A percentile compares a stretch with the other conserved stretches of the same genome.
These are phyloP conservation scores for Amyloporia xantha DNA, from an alignment of 768 basidiomycete genomes.

Conservation along the genomic window DNA sequence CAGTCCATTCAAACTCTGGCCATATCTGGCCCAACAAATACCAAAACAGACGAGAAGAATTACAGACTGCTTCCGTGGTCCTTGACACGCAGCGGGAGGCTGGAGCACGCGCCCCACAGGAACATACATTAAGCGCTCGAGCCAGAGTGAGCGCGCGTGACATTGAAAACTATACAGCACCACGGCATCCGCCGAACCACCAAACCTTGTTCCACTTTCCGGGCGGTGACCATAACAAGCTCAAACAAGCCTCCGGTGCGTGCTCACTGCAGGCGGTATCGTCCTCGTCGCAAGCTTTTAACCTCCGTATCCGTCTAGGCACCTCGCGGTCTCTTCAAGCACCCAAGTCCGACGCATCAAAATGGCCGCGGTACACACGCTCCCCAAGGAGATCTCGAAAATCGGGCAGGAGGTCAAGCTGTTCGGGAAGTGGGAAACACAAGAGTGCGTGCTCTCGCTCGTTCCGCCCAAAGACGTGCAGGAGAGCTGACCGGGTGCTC, in stretches of 20 bases:
- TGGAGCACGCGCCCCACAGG: not conserved
- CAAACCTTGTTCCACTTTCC: constrained; percentile 27
- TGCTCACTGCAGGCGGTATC: constrained; percentile 7
- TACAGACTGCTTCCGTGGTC: too few relatives aligned
- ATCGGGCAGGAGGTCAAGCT: constrained; percentile 87
- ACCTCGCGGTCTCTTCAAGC: constrained; percentile 16
- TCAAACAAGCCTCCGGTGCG: constrained; percentile 33
- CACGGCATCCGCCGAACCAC: not conserved
- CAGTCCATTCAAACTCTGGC: too few relatives aligned
- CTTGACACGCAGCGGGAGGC: not conserved
- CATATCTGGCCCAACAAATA: too few relatives aligned
- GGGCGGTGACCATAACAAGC: constrained; percentile 31
- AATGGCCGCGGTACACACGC: constrained; percentile 63
- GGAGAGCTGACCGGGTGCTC: not conserved
- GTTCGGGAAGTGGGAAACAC: constrained; percentile 98
- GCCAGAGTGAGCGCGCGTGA: too few relatives aligned
- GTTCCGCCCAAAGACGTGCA: not conserved
- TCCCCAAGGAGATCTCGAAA: constrained; percentile 77
- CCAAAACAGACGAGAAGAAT: too few relatives aligned
- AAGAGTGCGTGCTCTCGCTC: constrained; percentile 63
- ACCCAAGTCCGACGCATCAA: constrained; percentile 15
- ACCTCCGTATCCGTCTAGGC: constrained; percentile 7
- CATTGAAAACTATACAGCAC: constrained; percentile 19
- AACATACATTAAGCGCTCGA: not conserved
- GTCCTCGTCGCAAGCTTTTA: constrained; percentile 12